A percentile compares a stretch with the other conserved stretches of the same genome.
Conservation (phyloP, 805 yeast genomes). For the Yarrowia divulgata region DNA sequence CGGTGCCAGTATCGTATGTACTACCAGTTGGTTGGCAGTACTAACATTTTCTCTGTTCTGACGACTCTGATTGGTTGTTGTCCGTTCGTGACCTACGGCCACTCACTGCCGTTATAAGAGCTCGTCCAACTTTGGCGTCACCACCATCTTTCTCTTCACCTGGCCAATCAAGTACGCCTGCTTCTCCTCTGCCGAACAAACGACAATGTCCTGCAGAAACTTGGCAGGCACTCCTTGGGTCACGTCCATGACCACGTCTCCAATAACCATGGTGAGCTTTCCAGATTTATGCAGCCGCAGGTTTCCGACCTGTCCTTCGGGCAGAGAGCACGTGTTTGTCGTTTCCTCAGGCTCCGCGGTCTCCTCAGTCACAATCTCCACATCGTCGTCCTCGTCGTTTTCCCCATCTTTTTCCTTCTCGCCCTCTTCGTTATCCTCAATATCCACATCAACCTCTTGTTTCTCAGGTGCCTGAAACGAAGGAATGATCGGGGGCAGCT, state of each 20-base stretch:
- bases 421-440: slow-evolving; percentile 9
- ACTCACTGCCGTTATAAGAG: slow-evolving; percentile 33
- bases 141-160: slow-evolving; percentile 63
- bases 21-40: no score
- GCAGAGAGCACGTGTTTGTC: slow-evolving; percentile 7
- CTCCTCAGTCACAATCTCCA: slow-evolving; percentile 35
- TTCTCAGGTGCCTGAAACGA: slow-evolving; percentile 46
- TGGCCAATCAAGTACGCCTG: slow-evolving; percentile 61
- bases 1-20: no score
- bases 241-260: slow-evolving; percentile 72
- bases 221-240: slow-evolving; percentile 72
- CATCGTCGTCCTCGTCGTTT: slow-evolving; percentile 39
- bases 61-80: no score
- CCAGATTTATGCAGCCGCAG: slow-evolving; percentile 86
- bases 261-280: slow-evolving; percentile 74
- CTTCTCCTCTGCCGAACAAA: slow-evolving; percentile 57
- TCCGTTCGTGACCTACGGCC: no score
- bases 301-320: slow-evolving; percentile 72
- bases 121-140: slow-evolving; percentile 57
- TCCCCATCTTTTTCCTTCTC: slow-evolving; percentile 12
- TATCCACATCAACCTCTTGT: slow-evolving; percentile 41
- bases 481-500: slow-evolving; percentile 59
- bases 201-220: slow-evolving; percentile 76
- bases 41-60: no score
- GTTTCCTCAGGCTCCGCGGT: neutral